These are phyloP conservation scores for Neonectria coccinea DNA, from an alignment of 2,329 filamentous ascomycete species.

Conservation along the genomic window DNA sequence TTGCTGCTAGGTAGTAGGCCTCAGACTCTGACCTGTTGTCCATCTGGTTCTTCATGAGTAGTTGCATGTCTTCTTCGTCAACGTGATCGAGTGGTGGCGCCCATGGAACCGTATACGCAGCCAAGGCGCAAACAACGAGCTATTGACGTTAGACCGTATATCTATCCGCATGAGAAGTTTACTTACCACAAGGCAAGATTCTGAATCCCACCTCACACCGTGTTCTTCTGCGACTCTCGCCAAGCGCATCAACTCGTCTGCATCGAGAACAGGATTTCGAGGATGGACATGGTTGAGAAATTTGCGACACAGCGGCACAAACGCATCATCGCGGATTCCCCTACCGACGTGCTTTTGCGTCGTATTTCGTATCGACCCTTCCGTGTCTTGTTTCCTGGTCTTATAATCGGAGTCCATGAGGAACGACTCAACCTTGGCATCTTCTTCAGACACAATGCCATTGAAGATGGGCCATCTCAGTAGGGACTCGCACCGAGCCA, in stretches of 20 bases:
- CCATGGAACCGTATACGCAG: slow-evolving; percentile 24
- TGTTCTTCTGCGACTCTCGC: slow-evolving; percentile 16
- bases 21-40: slow-evolving; percentile 15
- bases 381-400: not conserved
- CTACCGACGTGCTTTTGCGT: not conserved
- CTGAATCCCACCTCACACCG: slow-evolving; percentile 29
- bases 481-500: slow-evolving; percentile 25
- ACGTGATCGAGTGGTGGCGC: not conserved
- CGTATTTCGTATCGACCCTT: not conserved
- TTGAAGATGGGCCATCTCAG: slow-evolving; percentile 28
- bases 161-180: not conserved
- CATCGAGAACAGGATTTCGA: slow-evolving; percentile 24
- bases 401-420: slow-evolving; percentile 25
- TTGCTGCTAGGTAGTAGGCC: slow-evolving; percentile 21
- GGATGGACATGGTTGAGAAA: slow-evolving; percentile 29
- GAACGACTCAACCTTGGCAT: slow-evolving; percentile 23
- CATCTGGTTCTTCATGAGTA: slow-evolving; percentile 7
- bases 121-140: slow-evolving; percentile 29
- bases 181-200: slow-evolving; percentile 32
- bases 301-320: slow-evolving; percentile 30
- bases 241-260: slow-evolving; percentile 22
- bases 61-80: not conserved
- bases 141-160: not conserved
- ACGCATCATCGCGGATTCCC: slow-evolving; percentile 23
- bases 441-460: slow-evolving; percentile 15